Conservation (phyloP, 805 yeast genomes). For the Zygosaccharomyces lentus region DNA sequence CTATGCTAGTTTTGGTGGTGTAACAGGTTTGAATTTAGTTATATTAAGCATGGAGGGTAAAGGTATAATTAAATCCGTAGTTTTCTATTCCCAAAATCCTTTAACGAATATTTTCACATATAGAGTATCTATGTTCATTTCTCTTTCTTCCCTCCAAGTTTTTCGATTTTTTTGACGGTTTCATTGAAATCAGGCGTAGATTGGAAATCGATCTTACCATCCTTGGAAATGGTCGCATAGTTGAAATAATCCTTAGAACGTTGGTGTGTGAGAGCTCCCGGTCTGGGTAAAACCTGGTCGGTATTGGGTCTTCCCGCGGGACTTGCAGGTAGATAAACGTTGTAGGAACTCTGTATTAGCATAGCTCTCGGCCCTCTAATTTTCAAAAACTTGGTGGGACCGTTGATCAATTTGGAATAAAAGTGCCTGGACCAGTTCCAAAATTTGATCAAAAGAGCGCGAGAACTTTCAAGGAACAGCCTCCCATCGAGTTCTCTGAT, state of each 20-base stretch:
- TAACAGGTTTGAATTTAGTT: too few relatives aligned
- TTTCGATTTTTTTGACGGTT: slow-evolving; percentile 9
- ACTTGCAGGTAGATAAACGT: slow-evolving; percentile 19
- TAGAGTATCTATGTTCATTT: background rate
- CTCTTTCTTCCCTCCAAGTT: slow-evolving; percentile 5
- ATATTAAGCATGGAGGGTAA: too few relatives aligned
- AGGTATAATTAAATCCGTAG: background rate
- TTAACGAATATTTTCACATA: slow-evolving; percentile 1
- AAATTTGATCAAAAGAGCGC: slow-evolving; percentile 4
- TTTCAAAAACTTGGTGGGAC: slow-evolving; percentile 26
- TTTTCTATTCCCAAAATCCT: background rate
- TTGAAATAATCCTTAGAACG: slow-evolving; percentile 21
- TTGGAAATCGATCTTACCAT: slow-evolving; percentile 22
- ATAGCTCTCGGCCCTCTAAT: slow-evolving; percentile 35
- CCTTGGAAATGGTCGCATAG: slow-evolving; percentile 22
- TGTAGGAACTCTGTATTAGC: slow-evolving; percentile 30
- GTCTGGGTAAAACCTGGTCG: slow-evolving; percentile 3
- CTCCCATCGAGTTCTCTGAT: slow-evolving; percentile 17
- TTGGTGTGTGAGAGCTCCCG: slow-evolving; percentile 8
- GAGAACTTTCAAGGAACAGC: slow-evolving; percentile 15
- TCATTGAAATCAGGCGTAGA: slow-evolving; percentile 21
- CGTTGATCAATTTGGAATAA: slow-evolving; percentile 18
- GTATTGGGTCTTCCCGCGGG: slow-evolving; percentile 1
- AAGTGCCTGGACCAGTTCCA: slow-evolving; percentile 13
- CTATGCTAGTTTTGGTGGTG: too few relatives aligned